Conservation (phyloP, 805 yeast genomes). For the Zygosaccharomyces gambellarensis region DNA sequence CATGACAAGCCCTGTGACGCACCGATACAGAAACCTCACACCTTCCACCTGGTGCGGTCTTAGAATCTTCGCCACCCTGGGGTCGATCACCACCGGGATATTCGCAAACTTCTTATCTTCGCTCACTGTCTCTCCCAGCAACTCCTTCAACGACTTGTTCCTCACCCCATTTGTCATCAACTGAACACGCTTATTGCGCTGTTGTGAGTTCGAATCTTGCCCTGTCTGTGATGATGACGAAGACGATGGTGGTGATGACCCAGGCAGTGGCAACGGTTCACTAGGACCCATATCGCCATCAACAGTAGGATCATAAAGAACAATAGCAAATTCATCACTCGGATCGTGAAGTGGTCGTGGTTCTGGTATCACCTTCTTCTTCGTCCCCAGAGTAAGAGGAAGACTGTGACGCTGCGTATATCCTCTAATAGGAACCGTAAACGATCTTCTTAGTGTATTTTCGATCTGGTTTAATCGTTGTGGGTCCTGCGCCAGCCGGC, state of each 20-base stretch:
- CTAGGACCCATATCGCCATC: slow-evolving; percentile 45
- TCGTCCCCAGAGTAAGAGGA: slow-evolving; percentile 84
- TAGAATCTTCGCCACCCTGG: slow-evolving; percentile 71
- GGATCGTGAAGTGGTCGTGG: slow-evolving; percentile 97
- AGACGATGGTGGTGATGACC: background rate
- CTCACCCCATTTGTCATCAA: slow-evolving; percentile 33
- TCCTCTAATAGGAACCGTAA: slow-evolving; percentile 56
- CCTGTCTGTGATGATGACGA: background rate
- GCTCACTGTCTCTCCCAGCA: slow-evolving; percentile 62
- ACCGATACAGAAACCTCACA: slow-evolving; percentile 81
- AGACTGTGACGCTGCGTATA: slow-evolving; percentile 39
- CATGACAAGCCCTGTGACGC: slow-evolving; percentile 77
- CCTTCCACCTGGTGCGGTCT: slow-evolving; percentile 98
- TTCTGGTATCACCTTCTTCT: slow-evolving; percentile 60
- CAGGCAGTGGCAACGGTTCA: slow-evolving; percentile 3
- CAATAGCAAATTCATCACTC: slow-evolving; percentile 86
- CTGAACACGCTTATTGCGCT: background rate
- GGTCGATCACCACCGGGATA: slow-evolving; percentile 96
- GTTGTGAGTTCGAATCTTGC: background rate
- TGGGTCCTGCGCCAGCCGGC: slow-evolving; percentile 44
- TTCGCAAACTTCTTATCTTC: slow-evolving; percentile 61
- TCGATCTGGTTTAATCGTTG: slow-evolving; percentile 36
- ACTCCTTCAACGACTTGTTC: slow-evolving; percentile 67
- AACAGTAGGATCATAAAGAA: slow-evolving; percentile 89
- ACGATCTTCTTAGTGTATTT: slow-evolving; percentile 42